Base-by-base conservation (phyloP, 2,329 filamentous ascomycete species). In the Sclerotinia glacialis region DNA sequence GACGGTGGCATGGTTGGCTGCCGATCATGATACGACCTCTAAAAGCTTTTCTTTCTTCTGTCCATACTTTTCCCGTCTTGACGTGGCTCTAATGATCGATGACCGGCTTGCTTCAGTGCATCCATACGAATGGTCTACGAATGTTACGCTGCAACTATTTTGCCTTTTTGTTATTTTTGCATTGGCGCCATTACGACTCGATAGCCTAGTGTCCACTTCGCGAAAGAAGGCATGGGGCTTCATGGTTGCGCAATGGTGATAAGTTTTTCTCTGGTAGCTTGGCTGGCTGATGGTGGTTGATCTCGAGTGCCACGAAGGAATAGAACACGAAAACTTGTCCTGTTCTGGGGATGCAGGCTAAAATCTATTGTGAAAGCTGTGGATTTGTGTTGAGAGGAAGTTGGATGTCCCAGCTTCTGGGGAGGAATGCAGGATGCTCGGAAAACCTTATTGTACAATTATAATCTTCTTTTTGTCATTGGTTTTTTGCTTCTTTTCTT, bases 361-460 rank as follows among this genome's bases (percentile, higher is more conserved):
- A 40, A 40, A 49, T 61, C 58, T 61, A 49, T 49, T 40, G 61
- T 40, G 16, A 65, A 65, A 61, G 44, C 37, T 50, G 21, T 53
- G 61, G 63, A 64, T 46, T 64, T 40, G 23, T 54, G 42, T 46
- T 53, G 63, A 40, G 46, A 21, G 37, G 31, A 23, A 14, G 26
- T 52, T 28, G 46, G 60, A 42, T 64, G 52, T 58, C 52, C 47
- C 53, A 50, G 64, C 61, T 67, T 65, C 55, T 67, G 72, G 65
- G 67, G 67, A 69, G 68, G 66, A 61, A 60, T 44, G 62, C 42
- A 64, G 66, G 61, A 58, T 66, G 54, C 58, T 66, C 68, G 67
- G 70, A 70, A 71, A 65, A 69, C 54, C 56, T 63, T 68, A 71
- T 71, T 76, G 73, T 75, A 76, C 71, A 75, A 76, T 73, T 76